Conservation (phyloP, 371 early-diverging fungal species). For the Syncephalastrum sp. region DNA sequence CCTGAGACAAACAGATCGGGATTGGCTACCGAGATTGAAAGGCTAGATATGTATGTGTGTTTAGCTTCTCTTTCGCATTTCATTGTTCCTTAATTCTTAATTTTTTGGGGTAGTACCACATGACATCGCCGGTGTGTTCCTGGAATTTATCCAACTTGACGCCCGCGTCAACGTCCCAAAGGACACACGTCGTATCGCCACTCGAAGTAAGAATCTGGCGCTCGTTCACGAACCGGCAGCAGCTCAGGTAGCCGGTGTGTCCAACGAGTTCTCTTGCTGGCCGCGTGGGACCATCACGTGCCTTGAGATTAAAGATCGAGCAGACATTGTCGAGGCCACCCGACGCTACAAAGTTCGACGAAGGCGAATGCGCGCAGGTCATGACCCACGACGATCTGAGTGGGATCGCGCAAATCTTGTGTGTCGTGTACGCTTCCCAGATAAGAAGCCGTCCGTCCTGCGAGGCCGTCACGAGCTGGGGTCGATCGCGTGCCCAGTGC, state of each 20-base stretch:
- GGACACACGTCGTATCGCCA: slow-evolving; percentile 96
- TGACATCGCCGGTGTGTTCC: slow-evolving; percentile 97
- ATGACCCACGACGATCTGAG: slow-evolving; percentile 98
- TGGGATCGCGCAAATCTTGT: slow-evolving; percentile 96
- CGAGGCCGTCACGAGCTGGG: slow-evolving; percentile 92
- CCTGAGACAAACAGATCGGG: slow-evolving; percentile 95
- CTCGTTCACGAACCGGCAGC: slow-evolving; percentile 93
- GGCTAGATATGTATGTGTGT: slow-evolving; percentile 30
- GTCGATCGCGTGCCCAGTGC: slow-evolving; percentile 95
- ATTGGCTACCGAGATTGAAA: slow-evolving; percentile 80
- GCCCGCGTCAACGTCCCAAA: slow-evolving; percentile 97
- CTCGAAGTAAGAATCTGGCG: slow-evolving; percentile 88
- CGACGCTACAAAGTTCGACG: slow-evolving; percentile 93
- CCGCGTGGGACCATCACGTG: slow-evolving; percentile 88
- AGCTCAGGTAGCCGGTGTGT: slow-evolving; percentile 95
- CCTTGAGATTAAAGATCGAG: slow-evolving; percentile 92
- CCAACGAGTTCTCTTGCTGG: slow-evolving; percentile 90
- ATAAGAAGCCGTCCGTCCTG: slow-evolving; percentile 98
- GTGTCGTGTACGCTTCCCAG: slow-evolving; percentile 95
- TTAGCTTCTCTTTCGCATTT: background rate
- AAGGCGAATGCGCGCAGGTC: slow-evolving; percentile 97
- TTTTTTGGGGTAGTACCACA: slow-evolving; percentile 58
- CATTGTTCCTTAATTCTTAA: background rate
- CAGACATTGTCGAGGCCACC: slow-evolving; percentile 97
- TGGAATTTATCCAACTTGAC: slow-evolving; percentile 89